Evolutionary conservation across 768 basidiomycete species (phyloP).

Genomic region (Lactarius indigo): DNA sequence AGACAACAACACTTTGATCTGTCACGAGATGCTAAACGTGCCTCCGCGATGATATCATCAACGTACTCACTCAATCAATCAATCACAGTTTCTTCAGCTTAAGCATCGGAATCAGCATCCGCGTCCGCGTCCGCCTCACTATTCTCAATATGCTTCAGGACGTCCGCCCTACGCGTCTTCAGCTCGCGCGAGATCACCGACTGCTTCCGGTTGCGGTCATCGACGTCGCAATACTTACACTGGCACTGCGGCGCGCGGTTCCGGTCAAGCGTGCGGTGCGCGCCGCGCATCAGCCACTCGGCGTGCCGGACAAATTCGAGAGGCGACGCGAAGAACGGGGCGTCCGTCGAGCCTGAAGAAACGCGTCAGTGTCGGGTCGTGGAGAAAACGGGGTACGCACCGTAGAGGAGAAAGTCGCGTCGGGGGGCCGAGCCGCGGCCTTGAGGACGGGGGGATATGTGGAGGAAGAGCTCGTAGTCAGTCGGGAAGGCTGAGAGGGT

Average conservation of each 20-base stretch:
- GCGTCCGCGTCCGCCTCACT: not conserved
- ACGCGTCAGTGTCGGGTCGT: no score
- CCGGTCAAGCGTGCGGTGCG: conserved; percentile 8
- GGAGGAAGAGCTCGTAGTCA: conserved; percentile 15
- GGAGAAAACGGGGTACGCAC: not conserved
- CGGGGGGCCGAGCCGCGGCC: not conserved
- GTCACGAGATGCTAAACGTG: not conserved
- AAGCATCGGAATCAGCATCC: not conserved
- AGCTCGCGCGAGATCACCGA: conserved; percentile 11
- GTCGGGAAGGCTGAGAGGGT: conserved; percentile 17
- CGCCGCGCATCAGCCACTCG: conserved; percentile 20
- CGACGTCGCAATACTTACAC: conserved; percentile 13
- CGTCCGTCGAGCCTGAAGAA: conserved; percentile 9
- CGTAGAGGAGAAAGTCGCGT: conserved; percentile 20
- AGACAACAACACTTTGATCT: not conserved
- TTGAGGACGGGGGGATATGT: not conserved
- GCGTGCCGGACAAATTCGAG: conserved; percentile 20
- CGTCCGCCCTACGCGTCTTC: not conserved
- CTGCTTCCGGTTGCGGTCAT: not conserved
- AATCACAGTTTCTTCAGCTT: not conserved
- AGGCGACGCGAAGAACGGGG: conserved; percentile 8
- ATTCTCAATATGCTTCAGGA: not conserved
- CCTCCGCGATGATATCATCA: not conserved
- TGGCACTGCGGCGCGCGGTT: conserved; percentile 3
- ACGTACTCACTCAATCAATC: not conserved